Evolutionary conservation across 805 yeast genomes (phyloP).

Genomic region (Lipomyces japonicus): DNA sequence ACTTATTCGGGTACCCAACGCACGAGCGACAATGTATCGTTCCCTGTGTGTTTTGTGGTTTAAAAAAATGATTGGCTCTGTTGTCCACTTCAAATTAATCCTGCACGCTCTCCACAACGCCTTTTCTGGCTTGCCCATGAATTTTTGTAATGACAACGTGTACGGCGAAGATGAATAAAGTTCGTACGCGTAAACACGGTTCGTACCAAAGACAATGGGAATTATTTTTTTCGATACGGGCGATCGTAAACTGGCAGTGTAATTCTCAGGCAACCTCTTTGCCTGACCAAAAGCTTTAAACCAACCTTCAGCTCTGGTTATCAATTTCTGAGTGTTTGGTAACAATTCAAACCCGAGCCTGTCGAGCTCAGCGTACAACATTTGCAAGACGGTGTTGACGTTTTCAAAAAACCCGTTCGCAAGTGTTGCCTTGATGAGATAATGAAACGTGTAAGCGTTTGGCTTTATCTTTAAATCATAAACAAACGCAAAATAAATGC

Average conservation of each 20-base stretch:
- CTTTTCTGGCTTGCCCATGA: not conserved
- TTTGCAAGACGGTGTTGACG: conserved; percentile 15
- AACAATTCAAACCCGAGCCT: conserved; percentile 1
- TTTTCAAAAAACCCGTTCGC: conserved; percentile 7
- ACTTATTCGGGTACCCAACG: conserved; percentile 4
- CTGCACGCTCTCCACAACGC: conserved; percentile 14
- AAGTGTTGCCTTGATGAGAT: conserved; percentile 8
- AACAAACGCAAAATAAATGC: conserved; percentile 2
- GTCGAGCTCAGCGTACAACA: conserved; percentile 5
- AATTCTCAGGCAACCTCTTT: not conserved
- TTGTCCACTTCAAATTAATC: conserved; percentile 9
- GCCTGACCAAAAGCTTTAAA: conserved; percentile 2
- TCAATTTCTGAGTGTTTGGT: not conserved
- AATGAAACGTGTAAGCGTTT: conserved; percentile 10
- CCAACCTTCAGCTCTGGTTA: conserved; percentile 8
- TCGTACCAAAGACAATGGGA: no score
- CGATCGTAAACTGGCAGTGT: not conserved
- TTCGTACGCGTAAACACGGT: not conserved
- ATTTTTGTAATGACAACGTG: not conserved
- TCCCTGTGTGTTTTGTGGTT: not conserved
- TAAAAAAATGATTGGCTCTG: not conserved
- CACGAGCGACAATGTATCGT: conserved; percentile 6
- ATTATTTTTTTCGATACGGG: no score
- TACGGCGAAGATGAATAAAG: conserved; percentile 10
- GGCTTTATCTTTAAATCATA: conserved; percentile 3